Base-by-base conservation (phyloP, 768 basidiomycete genomes). In the Mycena rebaudengoi region DNA sequence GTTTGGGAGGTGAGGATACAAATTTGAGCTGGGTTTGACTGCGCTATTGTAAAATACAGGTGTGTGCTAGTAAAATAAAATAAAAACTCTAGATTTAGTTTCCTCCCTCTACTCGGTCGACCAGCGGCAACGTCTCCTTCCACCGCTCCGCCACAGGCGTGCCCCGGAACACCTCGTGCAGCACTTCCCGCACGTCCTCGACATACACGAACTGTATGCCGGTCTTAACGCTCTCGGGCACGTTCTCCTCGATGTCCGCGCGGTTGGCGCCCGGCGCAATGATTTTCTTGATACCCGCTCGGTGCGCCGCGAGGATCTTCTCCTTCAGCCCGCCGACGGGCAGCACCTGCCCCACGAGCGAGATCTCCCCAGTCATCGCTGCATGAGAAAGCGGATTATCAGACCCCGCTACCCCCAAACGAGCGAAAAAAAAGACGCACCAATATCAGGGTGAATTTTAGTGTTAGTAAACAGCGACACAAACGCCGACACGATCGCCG, bases 331-430 rank as follows among this genome's bases (percentile, higher is more conserved):
- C 97, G 8, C 97, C 97, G 11, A 99, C 97, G 3, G 97, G 95
- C 1, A 98, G 84, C 10, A 99, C 97, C 76, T 98, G 95, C 0
- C 98, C 98, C 0, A 96, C 91, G 16, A 99, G 88, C 2, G 96
- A 95, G 59, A 99, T 95, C 77, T 99, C 98, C 16, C 98, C 98
- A 0, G 98, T 99, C 95, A 99, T 96, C 7, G 98, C 96, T 95
- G 63, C 55, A 30, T 44, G 41, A 11, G 13, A 58, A 7, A 49
- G 21, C 20, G 46, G 33, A 25, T 26, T 23, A 32, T 29, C 10
- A 40, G 11, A 18, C 18, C 28, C 40, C 33, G 10, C 16, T 6
- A 1, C 16, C 30, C 39, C 14, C 49, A 33, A 30, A 43, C 29
- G n/a, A 35, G 14, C 39, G 41, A 28, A 32, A 46, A 21, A 45